Conservation (phyloP, 176 grass and related monocot species). For the Ananas comosus region DNA sequence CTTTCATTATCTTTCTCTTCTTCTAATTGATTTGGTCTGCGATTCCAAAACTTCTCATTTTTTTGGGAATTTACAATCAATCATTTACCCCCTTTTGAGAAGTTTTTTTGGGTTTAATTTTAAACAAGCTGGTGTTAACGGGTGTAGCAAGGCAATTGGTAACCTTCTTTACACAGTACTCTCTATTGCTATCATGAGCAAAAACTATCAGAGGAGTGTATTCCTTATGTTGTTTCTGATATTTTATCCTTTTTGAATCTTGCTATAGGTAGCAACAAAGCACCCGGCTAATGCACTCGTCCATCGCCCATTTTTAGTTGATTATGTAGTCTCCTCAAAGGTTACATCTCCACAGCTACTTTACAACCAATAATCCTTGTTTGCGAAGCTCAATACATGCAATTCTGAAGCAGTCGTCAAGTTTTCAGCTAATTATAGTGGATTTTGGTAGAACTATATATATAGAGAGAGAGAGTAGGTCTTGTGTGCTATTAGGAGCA, state of each 20-base stretch:
- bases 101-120: neutral
- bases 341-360: slow-evolving; percentile 14
- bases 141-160: slow-evolving; percentile 59
- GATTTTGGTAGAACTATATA: neutral
- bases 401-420: too few relatives aligned
- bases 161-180: slow-evolving; percentile 78
- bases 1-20: too few relatives aligned
- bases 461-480: too few relatives aligned
- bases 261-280: slow-evolving; percentile 79
- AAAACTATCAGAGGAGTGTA: neutral
- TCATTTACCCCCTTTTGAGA: too few relatives aligned
- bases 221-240: slow-evolving; percentile 9
- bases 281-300: slow-evolving; percentile 72
- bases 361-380: neutral
- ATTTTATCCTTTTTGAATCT: slow-evolving; percentile 9
- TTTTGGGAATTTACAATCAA: neutral
- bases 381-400: neutral
- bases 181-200: neutral
- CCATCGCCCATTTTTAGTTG: slow-evolving; percentile 68
- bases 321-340: slow-evolving; percentile 57
- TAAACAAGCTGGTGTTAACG: slow-evolving; percentile 56
- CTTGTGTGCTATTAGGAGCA: too few relatives aligned
- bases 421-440: too few relatives aligned
- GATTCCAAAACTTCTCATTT: neutral
- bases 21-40: neutral